These are phyloP conservation scores for Nannochloropsis oceanica DNA, from an alignment of 108 stramenopile species.

Conservation along the genomic window DNA sequence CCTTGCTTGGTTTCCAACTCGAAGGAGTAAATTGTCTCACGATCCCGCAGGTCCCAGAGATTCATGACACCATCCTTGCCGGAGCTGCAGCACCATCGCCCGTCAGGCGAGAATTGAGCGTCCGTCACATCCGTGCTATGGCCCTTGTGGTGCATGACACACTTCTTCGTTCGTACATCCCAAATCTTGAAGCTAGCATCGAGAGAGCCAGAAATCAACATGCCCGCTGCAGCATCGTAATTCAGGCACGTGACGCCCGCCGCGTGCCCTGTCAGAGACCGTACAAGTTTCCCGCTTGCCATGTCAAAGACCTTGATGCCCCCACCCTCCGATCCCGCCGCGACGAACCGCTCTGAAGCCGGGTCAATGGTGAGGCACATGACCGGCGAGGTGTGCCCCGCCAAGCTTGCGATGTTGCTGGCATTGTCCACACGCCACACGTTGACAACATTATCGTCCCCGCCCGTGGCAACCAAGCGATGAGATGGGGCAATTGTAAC, in stretches of 20 bases:
- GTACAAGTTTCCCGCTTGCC: neutral
- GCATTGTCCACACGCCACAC: neutral
- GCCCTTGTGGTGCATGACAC: neutral
- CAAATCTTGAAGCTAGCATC: neutral
- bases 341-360: neutral
- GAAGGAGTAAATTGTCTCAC: neutral
- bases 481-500: neutral
- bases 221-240: neutral
- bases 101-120: neutral
- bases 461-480: neutral
- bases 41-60: neutral
- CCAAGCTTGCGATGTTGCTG: neutral
- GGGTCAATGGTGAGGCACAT: neutral
- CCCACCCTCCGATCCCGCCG: neutral
- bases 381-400: neutral
- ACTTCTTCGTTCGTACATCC: neutral
- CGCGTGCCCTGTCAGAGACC: neutral
- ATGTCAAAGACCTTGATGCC: neutral
- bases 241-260: neutral
- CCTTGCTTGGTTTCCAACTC: neutral
- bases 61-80: neutral
- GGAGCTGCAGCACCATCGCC: neutral
- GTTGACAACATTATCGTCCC: neutral
- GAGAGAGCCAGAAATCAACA: neutral
- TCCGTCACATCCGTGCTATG: neutral